These are phyloP conservation scores for Monosporascus sp. DNA, from an alignment of 2,329 filamentous ascomycete genomes.

Conservation along the genomic window DNA sequence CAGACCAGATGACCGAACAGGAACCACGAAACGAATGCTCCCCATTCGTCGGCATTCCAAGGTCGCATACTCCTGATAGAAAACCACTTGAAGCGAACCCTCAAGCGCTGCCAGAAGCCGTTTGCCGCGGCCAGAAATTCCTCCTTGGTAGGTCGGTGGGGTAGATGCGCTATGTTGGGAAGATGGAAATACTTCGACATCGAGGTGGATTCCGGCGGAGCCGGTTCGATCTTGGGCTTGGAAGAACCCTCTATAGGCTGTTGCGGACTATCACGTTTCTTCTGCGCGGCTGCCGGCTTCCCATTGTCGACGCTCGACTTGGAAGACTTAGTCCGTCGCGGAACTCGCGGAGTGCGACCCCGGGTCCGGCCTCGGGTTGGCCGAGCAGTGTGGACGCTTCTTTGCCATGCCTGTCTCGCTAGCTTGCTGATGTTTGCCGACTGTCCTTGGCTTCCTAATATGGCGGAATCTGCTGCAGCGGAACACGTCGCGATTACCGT, in stretches of 20 bases:
- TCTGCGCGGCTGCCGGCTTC: slow-evolving; percentile 9
- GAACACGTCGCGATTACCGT: slow-evolving; percentile 36
- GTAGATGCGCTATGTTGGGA: slow-evolving; percentile 57
- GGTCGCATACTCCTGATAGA: slow-evolving; percentile 90
- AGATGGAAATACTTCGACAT: slow-evolving; percentile 55
- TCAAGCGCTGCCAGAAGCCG: slow-evolving; percentile 85
- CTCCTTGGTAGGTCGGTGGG: slow-evolving; percentile 89
- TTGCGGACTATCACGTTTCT: slow-evolving; percentile 13
- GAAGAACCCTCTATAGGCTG: slow-evolving; percentile 4
- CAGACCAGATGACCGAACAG: slow-evolving; percentile 89
- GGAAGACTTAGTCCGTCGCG: slow-evolving; percentile 25
- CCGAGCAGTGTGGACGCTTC: slow-evolving; percentile 22
- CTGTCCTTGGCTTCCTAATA: slow-evolving; percentile 21
- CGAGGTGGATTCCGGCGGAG: slow-evolving; percentile 42
- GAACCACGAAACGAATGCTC: slow-evolving; percentile 91
- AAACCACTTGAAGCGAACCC: slow-evolving; percentile 95
- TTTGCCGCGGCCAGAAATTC: slow-evolving; percentile 88
- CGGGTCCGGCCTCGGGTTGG: slow-evolving; percentile 6
- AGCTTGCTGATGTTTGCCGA: slow-evolving; percentile 30
- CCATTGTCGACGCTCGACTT: slow-evolving; percentile 23
- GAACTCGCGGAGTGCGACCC: slow-evolving; percentile 14
- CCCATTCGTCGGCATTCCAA: slow-evolving; percentile 95
- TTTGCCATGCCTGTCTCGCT: slow-evolving; percentile 33
- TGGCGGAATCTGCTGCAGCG: slow-evolving; percentile 32
- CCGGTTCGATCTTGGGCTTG: slow-evolving; percentile 23